Conservation (phyloP, 2,329 filamentous ascomycete genomes). For the Polychaeton citri region DNA sequence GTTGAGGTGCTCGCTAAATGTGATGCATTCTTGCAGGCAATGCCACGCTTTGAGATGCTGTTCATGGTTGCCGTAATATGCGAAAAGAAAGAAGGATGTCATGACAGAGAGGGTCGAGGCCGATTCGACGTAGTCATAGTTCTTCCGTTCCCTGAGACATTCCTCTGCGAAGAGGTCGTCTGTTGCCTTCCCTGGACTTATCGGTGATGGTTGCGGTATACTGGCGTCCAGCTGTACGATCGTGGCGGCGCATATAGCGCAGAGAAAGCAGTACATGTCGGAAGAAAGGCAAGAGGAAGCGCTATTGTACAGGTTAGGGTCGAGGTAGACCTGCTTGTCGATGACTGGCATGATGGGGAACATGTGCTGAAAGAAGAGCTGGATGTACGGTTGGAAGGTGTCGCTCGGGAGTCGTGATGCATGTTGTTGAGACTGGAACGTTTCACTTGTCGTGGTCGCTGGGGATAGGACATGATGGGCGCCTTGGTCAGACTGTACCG, state of each 20-base stretch:
- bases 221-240: constrained; percentile 22
- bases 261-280: constrained; percentile 20
- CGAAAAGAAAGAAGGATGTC: constrained; percentile 24
- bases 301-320: constrained; percentile 15
- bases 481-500: constrained; percentile 9
- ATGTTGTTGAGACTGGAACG: background rate
- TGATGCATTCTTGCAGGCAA: constrained; percentile 23
- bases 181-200: constrained; percentile 11
- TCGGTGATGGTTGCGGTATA: constrained; percentile 14
- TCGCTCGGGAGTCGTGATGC: constrained; percentile 12
- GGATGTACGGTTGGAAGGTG: constrained; percentile 19
- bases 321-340: constrained; percentile 17
- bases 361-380: constrained; percentile 23
- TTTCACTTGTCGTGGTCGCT: constrained; percentile 6
- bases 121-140: constrained; percentile 18
- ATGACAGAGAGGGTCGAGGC: constrained; percentile 18
- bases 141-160: constrained; percentile 18
- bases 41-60: constrained; percentile 20
- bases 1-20: constrained; percentile 19
- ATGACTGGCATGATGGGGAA: constrained; percentile 24
- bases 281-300: constrained; percentile 8
- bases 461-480: constrained; percentile 9
- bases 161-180: constrained; percentile 22
- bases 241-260: constrained; percentile 20
- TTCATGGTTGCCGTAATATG: constrained; percentile 23